Evolutionary conservation across 2,329 filamentous ascomycete genomes (phyloP).

Genomic region (Arthroderma uncinatum): DNA sequence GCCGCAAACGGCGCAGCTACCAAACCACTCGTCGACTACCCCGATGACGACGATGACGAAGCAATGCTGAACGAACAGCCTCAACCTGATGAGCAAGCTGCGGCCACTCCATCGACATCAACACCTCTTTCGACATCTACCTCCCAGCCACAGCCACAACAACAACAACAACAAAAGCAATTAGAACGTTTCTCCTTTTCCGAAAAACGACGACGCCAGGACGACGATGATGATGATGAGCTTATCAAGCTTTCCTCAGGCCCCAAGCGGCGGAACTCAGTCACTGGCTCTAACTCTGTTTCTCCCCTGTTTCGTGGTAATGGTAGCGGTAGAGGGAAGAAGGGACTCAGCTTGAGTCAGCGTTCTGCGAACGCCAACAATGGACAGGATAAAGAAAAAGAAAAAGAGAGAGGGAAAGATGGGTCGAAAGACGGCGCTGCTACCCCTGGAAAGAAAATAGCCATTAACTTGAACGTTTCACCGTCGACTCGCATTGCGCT

Average conservation of each 20-base stretch:
- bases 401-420: slow-evolving; percentile 8
- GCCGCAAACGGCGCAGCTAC: slow-evolving; percentile 48
- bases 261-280: slow-evolving; percentile 37
- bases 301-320: background rate
- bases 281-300: slow-evolving; percentile 20
- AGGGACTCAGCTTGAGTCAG: background rate
- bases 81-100: slow-evolving; percentile 14
- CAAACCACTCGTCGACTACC: slow-evolving; percentile 80
- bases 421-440: slow-evolving; percentile 15
- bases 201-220: slow-evolving; percentile 72
- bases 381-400: slow-evolving; percentile 13
- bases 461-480: slow-evolving; percentile 28
- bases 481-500: slow-evolving; percentile 10
- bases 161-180: slow-evolving; percentile 5
- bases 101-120: slow-evolving; percentile 12
- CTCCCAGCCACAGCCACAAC: slow-evolving; percentile 13
- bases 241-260: slow-evolving; percentile 63
- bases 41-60: slow-evolving; percentile 71
- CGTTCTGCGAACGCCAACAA: slow-evolving; percentile 8
- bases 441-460: slow-evolving; percentile 26
- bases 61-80: slow-evolving; percentile 41
- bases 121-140: slow-evolving; percentile 16
- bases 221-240: slow-evolving; percentile 89
- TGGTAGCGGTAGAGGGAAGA: background rate
- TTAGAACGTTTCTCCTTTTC: slow-evolving; percentile 33